Percentiles rank a stretch among this genome's conserved stretches.
phyloP scores from a whole-genome alignment of 257 asterid genomes.

The Avicennia marina region DNA sequence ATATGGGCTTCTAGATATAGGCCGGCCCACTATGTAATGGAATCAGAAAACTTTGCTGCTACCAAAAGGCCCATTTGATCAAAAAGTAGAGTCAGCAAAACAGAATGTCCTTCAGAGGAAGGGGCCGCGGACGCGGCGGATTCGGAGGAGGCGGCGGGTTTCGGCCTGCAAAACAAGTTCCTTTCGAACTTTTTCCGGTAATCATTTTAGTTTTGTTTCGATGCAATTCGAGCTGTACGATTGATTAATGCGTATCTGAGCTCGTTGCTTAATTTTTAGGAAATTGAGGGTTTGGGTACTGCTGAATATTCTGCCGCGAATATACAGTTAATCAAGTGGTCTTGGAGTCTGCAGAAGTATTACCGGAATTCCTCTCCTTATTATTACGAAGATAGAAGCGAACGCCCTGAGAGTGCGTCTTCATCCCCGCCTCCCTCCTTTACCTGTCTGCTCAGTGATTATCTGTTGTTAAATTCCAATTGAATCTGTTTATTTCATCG shows the following conservation, averaged over 20 bases:
- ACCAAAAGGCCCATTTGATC: no score
- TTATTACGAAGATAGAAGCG: constrained; percentile 37
- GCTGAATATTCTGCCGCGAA: constrained; percentile 28
- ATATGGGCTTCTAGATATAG: no score
- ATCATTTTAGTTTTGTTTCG: background rate
- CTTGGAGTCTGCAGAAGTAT: constrained; percentile 29
- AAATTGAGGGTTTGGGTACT: constrained; percentile 41
- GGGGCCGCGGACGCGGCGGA: constrained; percentile 46
- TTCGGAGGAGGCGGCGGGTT: constrained; percentile 22
- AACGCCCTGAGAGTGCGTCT: constrained; percentile 33
- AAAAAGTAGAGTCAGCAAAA: no score
- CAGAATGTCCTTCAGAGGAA: constrained; percentile 46
- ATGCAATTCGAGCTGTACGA: background rate
- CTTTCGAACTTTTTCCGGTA: constrained; percentile 50
- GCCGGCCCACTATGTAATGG: no score
- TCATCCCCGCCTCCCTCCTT: no score
- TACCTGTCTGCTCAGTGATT: background rate
- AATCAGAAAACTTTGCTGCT: no score
- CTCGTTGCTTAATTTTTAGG: constrained; percentile 25
- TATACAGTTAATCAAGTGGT: constrained; percentile 29
- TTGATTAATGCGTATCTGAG: background rate
- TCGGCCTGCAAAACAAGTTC: constrained; percentile 25
- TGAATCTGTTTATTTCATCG: no score
- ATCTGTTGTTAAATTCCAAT: background rate
- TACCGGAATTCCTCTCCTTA: constrained; percentile 45